These are phyloP conservation scores for Tricholoma hemisulphureum DNA, from an alignment of 768 basidiomycete species.

Conservation along the genomic window DNA sequence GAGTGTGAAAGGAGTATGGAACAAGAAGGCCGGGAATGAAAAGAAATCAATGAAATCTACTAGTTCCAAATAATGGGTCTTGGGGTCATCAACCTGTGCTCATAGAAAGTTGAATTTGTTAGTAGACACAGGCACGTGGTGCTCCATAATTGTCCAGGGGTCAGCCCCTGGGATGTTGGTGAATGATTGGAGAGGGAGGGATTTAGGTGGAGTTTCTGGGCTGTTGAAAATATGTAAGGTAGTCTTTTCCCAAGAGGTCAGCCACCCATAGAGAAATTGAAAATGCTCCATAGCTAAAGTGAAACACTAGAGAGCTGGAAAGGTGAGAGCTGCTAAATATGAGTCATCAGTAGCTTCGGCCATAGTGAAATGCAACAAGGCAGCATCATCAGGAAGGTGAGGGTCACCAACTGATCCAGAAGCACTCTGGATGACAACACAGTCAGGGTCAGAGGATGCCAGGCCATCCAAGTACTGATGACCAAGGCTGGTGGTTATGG, in stretches of 20 bases:
- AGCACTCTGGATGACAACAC: too few relatives aligned
- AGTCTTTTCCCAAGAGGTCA: too few relatives aligned
- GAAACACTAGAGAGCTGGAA: conserved; percentile 2
- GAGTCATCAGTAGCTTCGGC: conserved; percentile 27
- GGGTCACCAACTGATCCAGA: too few relatives aligned
- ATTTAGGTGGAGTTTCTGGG: background rate
- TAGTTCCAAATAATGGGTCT: conserved; percentile 8
- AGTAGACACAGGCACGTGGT: too few relatives aligned
- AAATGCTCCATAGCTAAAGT: background rate
- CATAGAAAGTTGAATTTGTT: conserved; percentile 22
- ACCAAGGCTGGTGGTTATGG: background rate
- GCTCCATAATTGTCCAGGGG: too few relatives aligned
- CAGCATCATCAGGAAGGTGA: conserved; percentile 11
- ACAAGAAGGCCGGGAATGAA: conserved; percentile 17
- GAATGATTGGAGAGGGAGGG: conserved; percentile 1
- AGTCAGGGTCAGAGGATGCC: too few relatives aligned
- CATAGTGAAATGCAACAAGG: conserved; percentile 14
- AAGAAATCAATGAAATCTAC: conserved; percentile 19
- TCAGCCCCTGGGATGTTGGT: background rate
- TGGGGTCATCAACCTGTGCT: conserved; percentile 18
- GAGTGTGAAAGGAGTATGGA: conserved; percentile 16
- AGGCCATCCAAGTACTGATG: background rate
- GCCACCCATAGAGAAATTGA: background rate
- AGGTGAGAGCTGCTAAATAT: conserved; percentile 1
- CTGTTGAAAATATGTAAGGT: too few relatives aligned